phyloP scores from a whole-genome alignment of 306 rosid genomes.

The Lablab purpureus region DNA sequence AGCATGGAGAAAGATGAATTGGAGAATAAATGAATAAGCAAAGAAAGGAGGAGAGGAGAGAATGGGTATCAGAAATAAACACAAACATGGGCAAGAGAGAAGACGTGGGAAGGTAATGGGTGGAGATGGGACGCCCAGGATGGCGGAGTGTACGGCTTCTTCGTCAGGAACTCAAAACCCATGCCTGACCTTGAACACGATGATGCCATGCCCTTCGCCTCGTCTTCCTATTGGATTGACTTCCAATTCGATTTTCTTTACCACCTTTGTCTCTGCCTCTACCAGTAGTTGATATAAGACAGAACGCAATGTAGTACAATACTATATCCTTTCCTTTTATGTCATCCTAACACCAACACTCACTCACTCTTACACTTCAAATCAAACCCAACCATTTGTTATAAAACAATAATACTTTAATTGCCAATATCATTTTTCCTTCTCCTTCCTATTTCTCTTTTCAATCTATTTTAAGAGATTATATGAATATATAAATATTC shows the following conservation, averaged over 20 bases:
- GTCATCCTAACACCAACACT: no score
- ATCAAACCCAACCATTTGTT: no score
- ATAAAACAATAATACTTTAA: no score
- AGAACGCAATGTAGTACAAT: no score
- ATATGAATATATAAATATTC: no score
- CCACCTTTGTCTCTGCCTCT: neutral
- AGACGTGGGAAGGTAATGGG: slow-evolving; percentile 73
- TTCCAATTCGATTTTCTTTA: neutral
- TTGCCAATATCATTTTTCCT: no score
- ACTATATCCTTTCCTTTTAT: no score
- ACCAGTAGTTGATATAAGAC: no score
- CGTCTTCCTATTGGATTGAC: no score
- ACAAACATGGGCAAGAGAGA: slow-evolving; percentile 78
- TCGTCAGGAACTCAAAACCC: slow-evolving; percentile 54
- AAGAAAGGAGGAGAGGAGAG: neutral
- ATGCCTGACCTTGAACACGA: neutral
- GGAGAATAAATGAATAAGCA: neutral
- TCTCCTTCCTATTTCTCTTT: no score
- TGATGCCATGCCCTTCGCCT: neutral
- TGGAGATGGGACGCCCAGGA: slow-evolving; percentile 85
- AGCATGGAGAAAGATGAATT: neutral
- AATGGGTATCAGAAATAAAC: neutral
- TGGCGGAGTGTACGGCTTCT: slow-evolving; percentile 73
- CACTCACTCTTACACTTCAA: no score
- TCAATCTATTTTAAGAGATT: no score